A percentile compares a stretch with the other conserved stretches of the same genome.
Evolutionary conservation across 495 filamentous ascomycete genomes (phyloP).

Genomic region (Pseudomonodictys pantanalensis): DNA sequence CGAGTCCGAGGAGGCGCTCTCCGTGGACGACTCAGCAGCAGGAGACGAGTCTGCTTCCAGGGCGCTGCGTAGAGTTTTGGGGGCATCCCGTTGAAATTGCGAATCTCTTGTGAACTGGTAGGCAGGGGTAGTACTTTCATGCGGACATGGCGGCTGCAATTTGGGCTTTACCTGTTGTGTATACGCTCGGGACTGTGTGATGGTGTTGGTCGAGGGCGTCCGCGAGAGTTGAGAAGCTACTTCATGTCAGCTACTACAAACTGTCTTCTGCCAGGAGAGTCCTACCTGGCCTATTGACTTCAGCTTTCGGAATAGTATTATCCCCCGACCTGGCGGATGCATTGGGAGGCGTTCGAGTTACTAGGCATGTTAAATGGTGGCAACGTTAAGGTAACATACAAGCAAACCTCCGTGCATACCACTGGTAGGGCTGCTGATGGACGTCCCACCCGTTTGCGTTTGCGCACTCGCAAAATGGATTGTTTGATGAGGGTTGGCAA

Average conservation of each 20-base stretch:
- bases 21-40: conserved; percentile 1
- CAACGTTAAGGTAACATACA: too few species aligned
- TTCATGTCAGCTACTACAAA: conserved; percentile 22
- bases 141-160: conserved; percentile 19
- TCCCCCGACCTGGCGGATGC: too few species aligned
- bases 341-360: too few species aligned
- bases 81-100: background rate
- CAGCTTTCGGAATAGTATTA: conserved; percentile 53
- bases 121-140: conserved; percentile 5
- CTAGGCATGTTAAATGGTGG: too few species aligned
- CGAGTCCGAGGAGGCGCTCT: conserved; percentile 45
- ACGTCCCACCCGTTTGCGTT: conserved; percentile 48
- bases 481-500: conserved; percentile 48
- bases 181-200: conserved; percentile 41
- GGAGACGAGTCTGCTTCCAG: conserved; percentile 2
- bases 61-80: background rate
- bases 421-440: conserved; percentile 58
- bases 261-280: conserved; percentile 39
- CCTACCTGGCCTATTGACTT: conserved; percentile 41
- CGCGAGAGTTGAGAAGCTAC: conserved; percentile 37
- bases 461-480: conserved; percentile 43
- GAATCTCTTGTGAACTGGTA: background rate
- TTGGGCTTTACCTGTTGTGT: conserved; percentile 2
- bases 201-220: conserved; percentile 47
- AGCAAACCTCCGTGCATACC: too few species aligned